These are phyloP conservation scores for Termitomyces sp. DNA, from an alignment of 768 basidiomycete species.

Conservation along the genomic window DNA sequence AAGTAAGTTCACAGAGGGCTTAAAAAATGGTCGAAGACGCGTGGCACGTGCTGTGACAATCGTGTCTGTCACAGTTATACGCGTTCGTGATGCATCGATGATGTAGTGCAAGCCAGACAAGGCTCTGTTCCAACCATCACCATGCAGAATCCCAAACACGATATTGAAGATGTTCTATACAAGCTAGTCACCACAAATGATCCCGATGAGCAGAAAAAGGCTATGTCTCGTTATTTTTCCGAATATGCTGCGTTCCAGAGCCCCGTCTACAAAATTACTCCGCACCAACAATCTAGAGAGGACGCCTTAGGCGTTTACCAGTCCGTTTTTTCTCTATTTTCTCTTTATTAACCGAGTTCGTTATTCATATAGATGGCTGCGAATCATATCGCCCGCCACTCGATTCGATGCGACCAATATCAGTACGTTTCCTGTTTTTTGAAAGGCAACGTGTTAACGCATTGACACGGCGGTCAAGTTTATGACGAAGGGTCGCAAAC, in stretches of 20 bases:
- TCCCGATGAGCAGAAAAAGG: conserved; percentile 42
- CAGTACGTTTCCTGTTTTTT: conserved; percentile 26
- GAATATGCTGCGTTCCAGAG: conserved; percentile 53
- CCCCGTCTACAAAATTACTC: conserved; percentile 45
- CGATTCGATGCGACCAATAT: conserved; percentile 34
- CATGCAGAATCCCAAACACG: conserved; percentile 54
- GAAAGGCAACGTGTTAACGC: background rate
- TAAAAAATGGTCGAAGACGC: background rate
- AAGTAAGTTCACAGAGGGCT: background rate
- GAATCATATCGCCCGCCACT: conserved; percentile 50
- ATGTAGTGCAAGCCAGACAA: background rate
- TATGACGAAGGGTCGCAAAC: conserved; percentile 37
- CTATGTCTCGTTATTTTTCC: conserved; percentile 45
- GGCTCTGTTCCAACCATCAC: conserved; percentile 6
- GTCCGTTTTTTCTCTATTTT: conserved; percentile 22
- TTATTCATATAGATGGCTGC: conserved; percentile 45
- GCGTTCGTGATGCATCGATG: background rate
- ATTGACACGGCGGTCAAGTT: conserved; percentile 23
- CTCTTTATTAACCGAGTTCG: background rate
- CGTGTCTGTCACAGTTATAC: background rate
- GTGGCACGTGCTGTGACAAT: background rate
- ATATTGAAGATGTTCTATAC: conserved; percentile 39
- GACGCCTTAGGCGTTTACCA: conserved; percentile 53
- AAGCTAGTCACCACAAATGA: conserved; percentile 41
- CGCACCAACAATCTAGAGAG: conserved; percentile 46